Conservation (phyloP, 257 asterid genomes). For the Petunia axillaris region DNA sequence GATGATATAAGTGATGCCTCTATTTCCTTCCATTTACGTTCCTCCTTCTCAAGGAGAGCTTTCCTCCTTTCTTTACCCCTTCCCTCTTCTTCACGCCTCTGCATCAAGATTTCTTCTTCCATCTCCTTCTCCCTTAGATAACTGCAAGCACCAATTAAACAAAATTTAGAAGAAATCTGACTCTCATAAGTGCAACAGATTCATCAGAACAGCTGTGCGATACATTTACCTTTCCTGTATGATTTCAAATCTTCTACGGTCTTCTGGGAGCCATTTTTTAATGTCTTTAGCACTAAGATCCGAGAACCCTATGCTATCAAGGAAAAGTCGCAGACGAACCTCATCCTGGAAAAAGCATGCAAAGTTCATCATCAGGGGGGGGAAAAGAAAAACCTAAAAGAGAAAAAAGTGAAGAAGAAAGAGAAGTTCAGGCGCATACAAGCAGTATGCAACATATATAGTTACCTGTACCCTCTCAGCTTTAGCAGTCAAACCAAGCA, state of each 20-base stretch:
- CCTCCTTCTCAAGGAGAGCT: conserved; percentile 95
- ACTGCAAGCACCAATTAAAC: conserved; percentile 49
- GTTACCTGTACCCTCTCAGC: conserved; percentile 98
- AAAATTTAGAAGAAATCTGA: conserved; percentile 29
- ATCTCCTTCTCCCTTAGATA: conserved; percentile 98
- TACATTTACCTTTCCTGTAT: conserved; percentile 89
- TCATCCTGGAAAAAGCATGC: conserved; percentile 68
- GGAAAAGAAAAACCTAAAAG: neutral
- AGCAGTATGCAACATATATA: conserved; percentile 5
- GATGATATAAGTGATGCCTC: conserved; percentile 95
- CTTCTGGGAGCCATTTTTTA: conserved; percentile 99
- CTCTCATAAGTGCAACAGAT: neutral
- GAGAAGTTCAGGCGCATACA: neutral
- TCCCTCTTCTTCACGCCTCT: conserved; percentile 99
- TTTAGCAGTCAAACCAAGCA: conserved; percentile 98
- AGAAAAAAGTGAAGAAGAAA: neutral
- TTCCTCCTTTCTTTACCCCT: conserved; percentile 98
- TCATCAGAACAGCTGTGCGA: conserved; percentile 11
- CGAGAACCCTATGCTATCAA: conserved; percentile 96
- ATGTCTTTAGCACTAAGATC: conserved; percentile 97
- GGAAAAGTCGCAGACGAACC: conserved; percentile 92
- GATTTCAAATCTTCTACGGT: conserved; percentile 89
- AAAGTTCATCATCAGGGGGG: conserved; percentile 24
- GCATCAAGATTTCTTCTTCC: conserved; percentile 98
- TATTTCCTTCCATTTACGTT: conserved; percentile 98